Evolutionary conservation across 352 stramenopile genomes (phyloP), one percentile per base, ranked within the genome.

Genomic region (Discostella stelligera): DNA sequence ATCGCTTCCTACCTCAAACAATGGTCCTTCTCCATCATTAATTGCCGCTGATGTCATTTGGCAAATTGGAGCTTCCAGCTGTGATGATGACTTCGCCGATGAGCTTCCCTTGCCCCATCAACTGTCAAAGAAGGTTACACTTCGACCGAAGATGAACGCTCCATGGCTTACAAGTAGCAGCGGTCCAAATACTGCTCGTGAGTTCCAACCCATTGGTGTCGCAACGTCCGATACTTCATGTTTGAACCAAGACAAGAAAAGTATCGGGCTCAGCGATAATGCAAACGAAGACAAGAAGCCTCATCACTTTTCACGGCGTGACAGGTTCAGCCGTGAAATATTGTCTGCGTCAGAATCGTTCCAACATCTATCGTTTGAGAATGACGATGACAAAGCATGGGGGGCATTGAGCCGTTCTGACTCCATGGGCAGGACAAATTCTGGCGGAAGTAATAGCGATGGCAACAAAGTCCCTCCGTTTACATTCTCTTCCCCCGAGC

Each of bases 111-210:
- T 53, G 21, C 13, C 30, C 25, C 63, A 58, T 41, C 69, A 62
- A 14, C 21, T 18, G 20, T 69, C 66, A 53, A 76, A 76, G 55
- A 81, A 81, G 27, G 63, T 81, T 20, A 77, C 65, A 25, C 66
- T 81, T 55, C 60, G 66, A 23, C 74, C 74, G 10, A 81, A 81
- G 49, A 76, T 77, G 74, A 71, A 69, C 20, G 60, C 60, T 52
- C 41, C 37, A 44, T 44, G 2, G 4, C 37, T 44, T 44, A 44
- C 41, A 41, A 67, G 55, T 30, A 67, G 53, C 8, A 66, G 23
- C 23, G 11, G 16, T 0, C 9, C 52, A 32, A 54, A 66, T 66
- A 5, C 20, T 13, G 25, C 37, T 8, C 18, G 27, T 53, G 32
- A 25, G 16, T 30, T 25, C 58, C 10, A 52, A 52, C 27, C 37